phyloP scores from a whole-genome alignment of 208 protist genomes.

The Willaertia magna region DNA sequence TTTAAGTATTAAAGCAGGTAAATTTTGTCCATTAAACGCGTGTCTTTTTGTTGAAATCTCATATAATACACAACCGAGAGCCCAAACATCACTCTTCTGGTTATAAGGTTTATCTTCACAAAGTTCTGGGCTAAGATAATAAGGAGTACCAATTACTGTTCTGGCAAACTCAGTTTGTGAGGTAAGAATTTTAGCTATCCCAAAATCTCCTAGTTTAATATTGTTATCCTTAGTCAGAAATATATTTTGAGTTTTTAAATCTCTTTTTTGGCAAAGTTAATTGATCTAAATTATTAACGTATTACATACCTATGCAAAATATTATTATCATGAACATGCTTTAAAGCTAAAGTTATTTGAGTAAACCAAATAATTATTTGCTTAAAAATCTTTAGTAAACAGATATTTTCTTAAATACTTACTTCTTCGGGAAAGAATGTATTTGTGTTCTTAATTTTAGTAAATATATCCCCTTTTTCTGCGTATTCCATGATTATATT shows the following conservation, averaged over 20 bases:
- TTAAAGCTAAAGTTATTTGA: conserved; percentile 72
- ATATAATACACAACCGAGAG: conserved; percentile 64
- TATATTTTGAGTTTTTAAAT: conserved; percentile 73
- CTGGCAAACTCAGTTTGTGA: conserved; percentile 45
- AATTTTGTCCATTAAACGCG: conserved; percentile 67
- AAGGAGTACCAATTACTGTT: conserved; percentile 67
- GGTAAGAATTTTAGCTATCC: conserved; percentile 57
- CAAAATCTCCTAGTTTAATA: conserved; percentile 68
- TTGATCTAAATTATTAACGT: too few relatives aligned
- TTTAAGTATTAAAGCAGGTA: conserved; percentile 45
- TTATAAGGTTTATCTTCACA: conserved; percentile 65
- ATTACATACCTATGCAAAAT: conserved; percentile 57
- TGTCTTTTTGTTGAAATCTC: conserved; percentile 63
- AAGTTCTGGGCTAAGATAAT: conserved; percentile 80
- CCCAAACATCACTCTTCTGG: conserved; percentile 77
- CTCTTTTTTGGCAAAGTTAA: conserved; percentile 17
- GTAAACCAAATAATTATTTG: conserved; percentile 67
- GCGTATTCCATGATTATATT: conserved; percentile 27
- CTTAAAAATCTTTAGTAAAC: background rate
- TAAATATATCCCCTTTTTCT: conserved; percentile 17
- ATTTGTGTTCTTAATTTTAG: background rate
- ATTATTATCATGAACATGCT: conserved; percentile 71
- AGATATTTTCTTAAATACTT: too few relatives aligned
- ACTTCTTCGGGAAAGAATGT: background rate
- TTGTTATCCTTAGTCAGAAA: conserved; percentile 57